A percentile compares a stretch with the other conserved stretches of the same genome.
phyloP scores from a whole-genome alignment of 108 stramenopile species.

The Cyclotella baltica region DNA sequence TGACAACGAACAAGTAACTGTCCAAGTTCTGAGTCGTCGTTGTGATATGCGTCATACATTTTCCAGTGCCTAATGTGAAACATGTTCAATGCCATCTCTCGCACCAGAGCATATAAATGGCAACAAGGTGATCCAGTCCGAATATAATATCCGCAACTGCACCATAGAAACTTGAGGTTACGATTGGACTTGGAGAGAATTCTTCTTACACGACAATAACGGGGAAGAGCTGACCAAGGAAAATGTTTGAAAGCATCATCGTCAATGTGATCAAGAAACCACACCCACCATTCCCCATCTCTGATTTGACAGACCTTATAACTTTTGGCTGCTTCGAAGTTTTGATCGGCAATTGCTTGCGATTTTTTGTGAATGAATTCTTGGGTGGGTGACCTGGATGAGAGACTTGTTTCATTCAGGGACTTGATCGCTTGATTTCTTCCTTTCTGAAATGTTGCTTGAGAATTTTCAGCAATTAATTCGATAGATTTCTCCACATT shows the following conservation, averaged over 20 bases:
- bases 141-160: background rate
- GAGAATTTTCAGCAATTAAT: background rate
- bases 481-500: no score
- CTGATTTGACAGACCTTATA: background rate
- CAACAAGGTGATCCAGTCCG: background rate
- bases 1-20: background rate
- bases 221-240: background rate
- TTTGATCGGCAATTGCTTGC: constrained; percentile 2
- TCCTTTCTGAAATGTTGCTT: background rate
- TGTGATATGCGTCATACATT: background rate
- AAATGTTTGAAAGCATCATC: background rate
- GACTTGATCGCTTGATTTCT: background rate
- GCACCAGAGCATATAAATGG: background rate
- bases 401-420: background rate
- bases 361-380: background rate
- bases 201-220: background rate
- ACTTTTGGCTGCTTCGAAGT: background rate
- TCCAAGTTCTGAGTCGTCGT: background rate
- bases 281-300: background rate
- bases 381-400: background rate
- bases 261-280: background rate
- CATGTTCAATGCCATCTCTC: background rate
- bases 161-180: background rate
- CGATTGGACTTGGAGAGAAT: background rate
- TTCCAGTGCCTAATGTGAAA: background rate